Conservation (phyloP, 306 rosid genomes). For the Citrullus colocynthis region DNA sequence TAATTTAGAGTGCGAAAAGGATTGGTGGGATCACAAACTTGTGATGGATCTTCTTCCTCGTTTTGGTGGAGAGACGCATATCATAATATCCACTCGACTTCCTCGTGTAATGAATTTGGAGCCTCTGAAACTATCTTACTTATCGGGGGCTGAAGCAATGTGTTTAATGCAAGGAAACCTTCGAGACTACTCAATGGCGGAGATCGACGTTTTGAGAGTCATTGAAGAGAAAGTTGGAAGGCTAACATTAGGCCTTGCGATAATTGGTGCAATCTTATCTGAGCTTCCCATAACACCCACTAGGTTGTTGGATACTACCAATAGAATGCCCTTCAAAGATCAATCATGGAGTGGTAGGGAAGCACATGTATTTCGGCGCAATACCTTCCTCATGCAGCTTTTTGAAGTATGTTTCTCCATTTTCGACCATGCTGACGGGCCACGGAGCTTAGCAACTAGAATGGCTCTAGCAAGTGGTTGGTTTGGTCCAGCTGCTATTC, state of each 20-base stretch:
- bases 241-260: conserved; percentile 59
- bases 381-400: conserved; percentile 64
- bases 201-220: conserved; percentile 62
- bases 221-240: conserved; percentile 74
- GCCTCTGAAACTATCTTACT: conserved; percentile 64
- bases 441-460: conserved; percentile 74
- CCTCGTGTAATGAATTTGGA: conserved; percentile 68
- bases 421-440: conserved; percentile 84
- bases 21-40: conserved; percentile 88
- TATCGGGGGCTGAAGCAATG: conserved; percentile 79
- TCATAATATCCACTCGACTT: conserved; percentile 68
- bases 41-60: conserved; percentile 96
- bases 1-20: conserved; percentile 79
- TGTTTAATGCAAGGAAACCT: conserved; percentile 53
- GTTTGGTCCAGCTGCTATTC: conserved; percentile 73
- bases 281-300: conserved; percentile 78
- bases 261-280: conserved; percentile 60
- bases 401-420: conserved; percentile 85
- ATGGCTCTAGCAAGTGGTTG: conserved; percentile 79
- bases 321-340: conserved; percentile 75
- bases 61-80: conserved; percentile 73
- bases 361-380: conserved; percentile 31
- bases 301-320: conserved; percentile 62
- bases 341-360: conserved; percentile 56
- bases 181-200: conserved; percentile 50